These are phyloP conservation scores for Phlyctochytrium bullatum DNA, from an alignment of 192 early-diverging fungal species.

Conservation along the genomic window DNA sequence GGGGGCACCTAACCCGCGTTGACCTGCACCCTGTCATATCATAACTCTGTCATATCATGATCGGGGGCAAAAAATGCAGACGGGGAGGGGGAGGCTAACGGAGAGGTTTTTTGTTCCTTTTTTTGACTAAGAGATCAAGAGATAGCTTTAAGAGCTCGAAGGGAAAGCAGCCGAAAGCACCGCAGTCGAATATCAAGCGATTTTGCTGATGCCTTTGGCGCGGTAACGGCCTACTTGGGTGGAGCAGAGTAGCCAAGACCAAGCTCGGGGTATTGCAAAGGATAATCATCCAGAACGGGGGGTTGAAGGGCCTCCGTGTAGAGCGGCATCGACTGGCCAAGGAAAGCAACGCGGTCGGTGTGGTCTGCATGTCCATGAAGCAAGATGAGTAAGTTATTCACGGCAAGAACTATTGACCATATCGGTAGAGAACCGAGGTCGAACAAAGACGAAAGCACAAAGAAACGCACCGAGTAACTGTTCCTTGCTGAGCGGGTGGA, in stretches of 20 bases:
- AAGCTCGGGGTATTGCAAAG: constrained; percentile 62
- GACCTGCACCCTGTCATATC: no score
- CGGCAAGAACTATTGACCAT: neutral
- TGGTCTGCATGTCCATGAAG: constrained; percentile 42
- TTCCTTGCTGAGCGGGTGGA: constrained; percentile 60
- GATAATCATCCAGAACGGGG: constrained; percentile 33
- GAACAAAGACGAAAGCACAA: neutral
- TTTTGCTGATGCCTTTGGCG: no score
- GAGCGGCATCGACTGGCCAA: constrained; percentile 56
- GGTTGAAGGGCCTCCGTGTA: constrained; percentile 33
- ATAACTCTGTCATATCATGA: no score
- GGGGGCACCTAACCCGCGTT: no score
- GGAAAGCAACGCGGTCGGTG: constrained; percentile 52
- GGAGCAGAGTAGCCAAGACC: constrained; percentile 53
- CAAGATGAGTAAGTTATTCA: neutral
- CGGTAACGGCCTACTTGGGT: no score
- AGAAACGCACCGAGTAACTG: constrained; percentile 22
- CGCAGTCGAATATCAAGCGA: no score
- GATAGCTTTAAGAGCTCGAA: no score
- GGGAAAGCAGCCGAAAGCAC: no score
- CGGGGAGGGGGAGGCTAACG: no score
- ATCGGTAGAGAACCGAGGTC: neutral
- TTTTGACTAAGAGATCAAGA: no score
- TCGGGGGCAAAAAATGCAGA: no score
- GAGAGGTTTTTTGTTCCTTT: no score